Percentiles rank a stretch among this genome's conserved stretches.
phyloP scores from a whole-genome alignment of 768 basidiomycete genomes.

The Asterophora parasitica region DNA sequence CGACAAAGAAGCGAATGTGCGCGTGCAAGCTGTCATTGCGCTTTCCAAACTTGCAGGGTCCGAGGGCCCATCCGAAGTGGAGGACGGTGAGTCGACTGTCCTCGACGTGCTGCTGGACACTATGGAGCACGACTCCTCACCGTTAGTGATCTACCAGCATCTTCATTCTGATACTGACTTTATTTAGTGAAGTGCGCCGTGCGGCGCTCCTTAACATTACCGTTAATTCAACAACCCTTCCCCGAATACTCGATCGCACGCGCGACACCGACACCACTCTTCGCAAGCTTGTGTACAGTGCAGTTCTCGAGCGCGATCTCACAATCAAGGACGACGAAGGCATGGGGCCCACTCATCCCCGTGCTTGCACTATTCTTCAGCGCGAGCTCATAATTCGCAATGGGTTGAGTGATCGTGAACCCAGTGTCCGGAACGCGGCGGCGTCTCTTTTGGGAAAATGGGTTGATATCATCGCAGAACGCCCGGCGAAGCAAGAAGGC shows the following conservation, averaged over 20 bases:
- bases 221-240: slow-evolving; percentile 48
- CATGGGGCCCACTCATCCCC: slow-evolving; percentile 59
- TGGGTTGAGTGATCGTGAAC: slow-evolving; percentile 85
- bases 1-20: slow-evolving; percentile 76
- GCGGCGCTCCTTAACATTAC: slow-evolving; percentile 71
- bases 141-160: slow-evolving; percentile 43
- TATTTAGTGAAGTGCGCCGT: slow-evolving; percentile 78
- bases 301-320: slow-evolving; percentile 45
- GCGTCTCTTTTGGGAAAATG: slow-evolving; percentile 68
- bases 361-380: slow-evolving; percentile 62
- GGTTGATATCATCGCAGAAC: slow-evolving; percentile 55
- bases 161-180: not conserved
- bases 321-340: slow-evolving; percentile 17
- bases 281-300: slow-evolving; percentile 68
- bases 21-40: slow-evolving; percentile 76
- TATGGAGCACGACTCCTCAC: slow-evolving; percentile 66
- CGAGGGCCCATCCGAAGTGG: slow-evolving; percentile 56
- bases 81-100: slow-evolving; percentile 45
- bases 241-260: slow-evolving; percentile 66
- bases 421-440: slow-evolving; percentile 65
- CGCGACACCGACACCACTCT: slow-evolving; percentile 74
- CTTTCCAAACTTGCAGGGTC: slow-evolving; percentile 71
- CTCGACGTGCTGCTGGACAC: slow-evolving; percentile 62
- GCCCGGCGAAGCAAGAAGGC: slow-evolving; percentile 28
- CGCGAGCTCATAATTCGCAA: slow-evolving; percentile 74